phyloP scores from a whole-genome alignment of 2,329 filamentous ascomycete species.

The Aspergillus brunneoviolaceus region DNA sequence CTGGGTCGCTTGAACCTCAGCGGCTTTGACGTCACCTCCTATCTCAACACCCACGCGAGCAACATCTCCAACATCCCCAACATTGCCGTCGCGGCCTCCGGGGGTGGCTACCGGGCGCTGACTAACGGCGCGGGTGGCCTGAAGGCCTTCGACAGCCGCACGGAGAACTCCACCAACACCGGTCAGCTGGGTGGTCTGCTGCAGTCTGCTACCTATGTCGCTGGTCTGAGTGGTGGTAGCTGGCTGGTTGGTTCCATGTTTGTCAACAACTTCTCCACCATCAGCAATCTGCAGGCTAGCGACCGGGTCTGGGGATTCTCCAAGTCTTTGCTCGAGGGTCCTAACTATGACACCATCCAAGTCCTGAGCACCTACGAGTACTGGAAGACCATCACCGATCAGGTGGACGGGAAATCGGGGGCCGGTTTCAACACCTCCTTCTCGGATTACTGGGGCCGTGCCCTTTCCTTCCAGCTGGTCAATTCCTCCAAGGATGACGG shows the following conservation, averaged over 20 bases:
- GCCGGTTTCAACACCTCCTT: conserved; percentile 68
- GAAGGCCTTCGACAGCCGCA: conserved; percentile 75
- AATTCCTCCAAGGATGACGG: conserved; percentile 64
- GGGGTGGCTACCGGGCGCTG: conserved; percentile 84
- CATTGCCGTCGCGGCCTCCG: conserved; percentile 75
- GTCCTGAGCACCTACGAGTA: conserved; percentile 56
- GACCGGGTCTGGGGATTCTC: conserved; percentile 61
- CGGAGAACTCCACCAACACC: conserved; percentile 56
- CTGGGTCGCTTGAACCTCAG: conserved; percentile 66
- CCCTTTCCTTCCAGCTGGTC: conserved; percentile 81
- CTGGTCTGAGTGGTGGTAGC: conserved; percentile 77
- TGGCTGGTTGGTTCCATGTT: conserved; percentile 84
- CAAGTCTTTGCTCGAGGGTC: conserved; percentile 61
- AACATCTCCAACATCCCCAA: conserved; percentile 62
- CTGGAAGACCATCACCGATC: conserved; percentile 58
- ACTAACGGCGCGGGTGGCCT: conserved; percentile 78
- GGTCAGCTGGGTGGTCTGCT: conserved; percentile 78
- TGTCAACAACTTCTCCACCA: conserved; percentile 72
- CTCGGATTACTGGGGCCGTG: conserved; percentile 84
- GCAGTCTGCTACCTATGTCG: conserved; percentile 76
- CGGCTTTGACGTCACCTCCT: conserved; percentile 68
- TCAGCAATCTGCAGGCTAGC: conserved; percentile 34
- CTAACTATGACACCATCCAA: conserved; percentile 46
- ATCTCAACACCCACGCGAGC: conserved; percentile 60
- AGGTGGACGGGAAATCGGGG: conserved; percentile 60